Evolutionary conservation across 2,329 filamentous ascomycete species (phyloP).

Genomic region (Fusarium stilboides): DNA sequence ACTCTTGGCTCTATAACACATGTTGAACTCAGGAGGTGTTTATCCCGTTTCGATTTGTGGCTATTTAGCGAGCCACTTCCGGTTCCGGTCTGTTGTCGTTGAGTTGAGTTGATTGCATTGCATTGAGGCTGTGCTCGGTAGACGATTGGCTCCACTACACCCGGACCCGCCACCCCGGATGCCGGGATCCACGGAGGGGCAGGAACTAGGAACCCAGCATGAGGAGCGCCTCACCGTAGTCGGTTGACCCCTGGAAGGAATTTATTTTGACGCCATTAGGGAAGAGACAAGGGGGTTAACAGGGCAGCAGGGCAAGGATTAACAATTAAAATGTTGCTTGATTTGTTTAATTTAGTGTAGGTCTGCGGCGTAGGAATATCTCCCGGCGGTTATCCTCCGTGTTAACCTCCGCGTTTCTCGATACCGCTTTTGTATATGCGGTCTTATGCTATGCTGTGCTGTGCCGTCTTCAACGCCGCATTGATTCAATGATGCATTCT

Average conservation of each 20-base stretch:
- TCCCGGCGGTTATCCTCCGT: conserved; percentile 21
- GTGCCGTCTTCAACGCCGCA: not conserved
- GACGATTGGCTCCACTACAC: conserved; percentile 14
- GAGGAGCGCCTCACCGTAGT: conserved; percentile 38
- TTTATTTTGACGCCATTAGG: conserved; percentile 27
- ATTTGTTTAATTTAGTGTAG: not conserved
- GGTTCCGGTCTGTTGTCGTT: not conserved
- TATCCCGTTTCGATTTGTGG: not conserved
- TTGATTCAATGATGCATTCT: not conserved
- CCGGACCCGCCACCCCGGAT: conserved; percentile 44
- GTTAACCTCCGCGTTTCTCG: conserved; percentile 5
- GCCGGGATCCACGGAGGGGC: conserved; percentile 35
- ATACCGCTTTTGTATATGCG: not conserved
- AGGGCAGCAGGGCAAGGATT: conserved; percentile 4
- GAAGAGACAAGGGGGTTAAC: not conserved
- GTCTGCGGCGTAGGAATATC: conserved; percentile 13
- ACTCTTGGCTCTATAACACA: not conserved
- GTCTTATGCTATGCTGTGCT: conserved; percentile 9
- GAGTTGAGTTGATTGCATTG: not conserved
- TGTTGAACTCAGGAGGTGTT: not conserved
- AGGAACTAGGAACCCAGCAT: conserved; percentile 4
- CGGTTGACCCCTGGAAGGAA: conserved; percentile 27
- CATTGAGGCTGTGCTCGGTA: conserved; percentile 33
- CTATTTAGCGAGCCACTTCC: conserved; percentile 5
- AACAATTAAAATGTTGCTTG: conserved; percentile 6